A percentile compares a stretch with the other conserved stretches of the same genome.
Evolutionary conservation across 163 green algal genomes (phyloP).

Genomic region (Smithsoniella earleae): DNA sequence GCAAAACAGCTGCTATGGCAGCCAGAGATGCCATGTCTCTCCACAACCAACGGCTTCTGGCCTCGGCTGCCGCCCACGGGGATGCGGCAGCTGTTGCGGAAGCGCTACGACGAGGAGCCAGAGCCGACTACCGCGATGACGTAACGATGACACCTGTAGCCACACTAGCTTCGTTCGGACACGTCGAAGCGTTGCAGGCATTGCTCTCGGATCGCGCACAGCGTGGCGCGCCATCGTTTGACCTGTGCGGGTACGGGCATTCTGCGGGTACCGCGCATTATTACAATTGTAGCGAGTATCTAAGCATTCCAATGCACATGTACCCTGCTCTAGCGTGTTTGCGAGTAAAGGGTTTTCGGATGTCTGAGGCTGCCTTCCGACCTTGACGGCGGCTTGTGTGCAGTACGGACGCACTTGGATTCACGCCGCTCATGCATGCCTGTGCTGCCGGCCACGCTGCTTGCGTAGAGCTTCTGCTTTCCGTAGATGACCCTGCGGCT

Average conservation of each 20-base stretch:
- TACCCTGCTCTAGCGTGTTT: not conserved
- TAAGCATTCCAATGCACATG: not conserved
- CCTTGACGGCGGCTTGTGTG: not conserved
- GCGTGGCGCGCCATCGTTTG: not conserved
- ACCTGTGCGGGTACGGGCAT: not conserved
- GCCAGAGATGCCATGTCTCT: no score
- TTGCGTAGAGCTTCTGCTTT: conserved; percentile 6
- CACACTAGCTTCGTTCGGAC: not conserved
- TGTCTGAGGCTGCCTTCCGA: no score
- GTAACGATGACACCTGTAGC: not conserved
- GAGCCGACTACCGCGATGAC: not conserved
- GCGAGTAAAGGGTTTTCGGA: not conserved
- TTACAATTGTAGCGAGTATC: no score
- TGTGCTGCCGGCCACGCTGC: not conserved
- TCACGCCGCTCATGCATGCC: conserved; percentile 25
- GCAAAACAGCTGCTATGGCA: no score
- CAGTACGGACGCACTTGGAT: not conserved
- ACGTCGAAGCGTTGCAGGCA: not conserved
- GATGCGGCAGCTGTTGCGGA: not conserved
- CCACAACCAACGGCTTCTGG: no score
- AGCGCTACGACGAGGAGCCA: not conserved
- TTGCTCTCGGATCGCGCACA: not conserved
- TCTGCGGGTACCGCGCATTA: not conserved
- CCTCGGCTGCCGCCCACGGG: not conserved
- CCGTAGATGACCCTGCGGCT: not conserved